Percentiles rank a stretch among this genome's conserved stretches.
phyloP scores from a whole-genome alignment of 306 rosid species.

The Morella rubra region DNA sequence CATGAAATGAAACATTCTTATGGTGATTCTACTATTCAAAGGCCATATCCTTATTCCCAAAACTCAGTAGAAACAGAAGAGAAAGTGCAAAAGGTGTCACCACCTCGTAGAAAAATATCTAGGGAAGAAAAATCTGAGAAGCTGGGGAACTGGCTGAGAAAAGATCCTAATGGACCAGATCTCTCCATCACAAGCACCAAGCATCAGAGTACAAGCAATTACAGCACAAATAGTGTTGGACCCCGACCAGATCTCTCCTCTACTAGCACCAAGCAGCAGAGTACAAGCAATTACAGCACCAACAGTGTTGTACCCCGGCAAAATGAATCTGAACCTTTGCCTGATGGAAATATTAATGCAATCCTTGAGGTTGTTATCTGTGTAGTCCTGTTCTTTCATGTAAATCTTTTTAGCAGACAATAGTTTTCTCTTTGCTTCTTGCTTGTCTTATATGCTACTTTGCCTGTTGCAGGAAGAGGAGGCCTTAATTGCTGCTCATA shows the following conservation, averaged over 20 bases:
- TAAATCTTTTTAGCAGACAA: conserved; percentile 4
- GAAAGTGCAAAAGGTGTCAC: conserved; percentile 80
- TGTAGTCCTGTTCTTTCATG: conserved; percentile 9
- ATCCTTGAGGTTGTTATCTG: conserved; percentile 69
- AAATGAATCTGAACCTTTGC: conserved; percentile 50
- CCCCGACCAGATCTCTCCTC: conserved; percentile 50
- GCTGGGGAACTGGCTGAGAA: conserved; percentile 54
- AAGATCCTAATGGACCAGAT: conserved; percentile 57
- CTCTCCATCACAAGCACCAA: conserved; percentile 54
- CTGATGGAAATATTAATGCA: conserved; percentile 75
- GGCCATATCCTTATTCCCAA: conserved; percentile 52
- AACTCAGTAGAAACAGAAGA: conserved; percentile 56
- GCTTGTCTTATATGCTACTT: conserved; percentile 28
- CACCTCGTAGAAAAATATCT: conserved; percentile 72
- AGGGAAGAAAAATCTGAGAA: conserved; percentile 81
- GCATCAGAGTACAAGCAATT: conserved; percentile 48
- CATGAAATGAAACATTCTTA: conserved; percentile 56
- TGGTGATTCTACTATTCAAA: conserved; percentile 55
- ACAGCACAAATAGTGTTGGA: conserved; percentile 41
- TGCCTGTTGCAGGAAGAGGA: conserved; percentile 77
- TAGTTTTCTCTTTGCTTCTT: conserved; percentile 18
- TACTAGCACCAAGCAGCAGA: conserved; percentile 58
- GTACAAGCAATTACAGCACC: conserved; percentile 43
- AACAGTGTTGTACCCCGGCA: conserved; percentile 49
- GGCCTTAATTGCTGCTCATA: conserved; percentile 89